phyloP scores from a whole-genome alignment of 805 yeast genomes.

The Tetrapisispora namnaoensis region DNA sequence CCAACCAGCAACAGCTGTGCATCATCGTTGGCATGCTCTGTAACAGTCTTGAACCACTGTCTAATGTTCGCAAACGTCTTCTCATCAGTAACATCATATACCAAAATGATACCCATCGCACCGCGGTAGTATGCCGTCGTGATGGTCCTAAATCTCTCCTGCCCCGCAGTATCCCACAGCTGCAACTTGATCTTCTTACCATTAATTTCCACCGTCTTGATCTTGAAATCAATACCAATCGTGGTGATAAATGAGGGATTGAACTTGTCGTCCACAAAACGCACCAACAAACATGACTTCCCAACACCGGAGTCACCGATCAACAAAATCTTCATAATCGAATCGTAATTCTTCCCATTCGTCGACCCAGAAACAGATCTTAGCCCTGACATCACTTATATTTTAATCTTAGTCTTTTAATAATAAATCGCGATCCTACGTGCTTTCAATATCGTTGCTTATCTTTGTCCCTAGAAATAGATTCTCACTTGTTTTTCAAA shows the following conservation, averaged over 20 bases:
- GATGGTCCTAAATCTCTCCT: conserved; percentile 88
- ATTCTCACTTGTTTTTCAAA: background rate
- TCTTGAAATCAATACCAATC: conserved; percentile 96
- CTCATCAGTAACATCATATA: conserved; percentile 79
- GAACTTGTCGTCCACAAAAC: conserved; percentile 94
- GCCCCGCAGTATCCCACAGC: conserved; percentile 98
- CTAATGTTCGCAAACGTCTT: conserved; percentile 87
- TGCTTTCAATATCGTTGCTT: background rate
- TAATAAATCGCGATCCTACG: too few species aligned
- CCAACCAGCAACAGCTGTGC: conserved; percentile 92
- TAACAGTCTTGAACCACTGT: conserved; percentile 92
- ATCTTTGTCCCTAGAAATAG: background rate
- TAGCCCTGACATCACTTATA: conserved; percentile 22
- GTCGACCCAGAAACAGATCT: conserved; percentile 23
- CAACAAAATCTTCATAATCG: conserved; percentile 81
- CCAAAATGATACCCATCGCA: conserved; percentile 78
- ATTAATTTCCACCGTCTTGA: conserved; percentile 87
- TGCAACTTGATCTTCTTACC: conserved; percentile 91
- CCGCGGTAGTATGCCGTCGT: conserved; percentile 90
- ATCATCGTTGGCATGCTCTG: conserved; percentile 93
- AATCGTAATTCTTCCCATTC: conserved; percentile 46
- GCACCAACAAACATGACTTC: conserved; percentile 77
- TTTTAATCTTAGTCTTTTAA: too few species aligned
- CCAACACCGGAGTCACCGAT: conserved; percentile 94
- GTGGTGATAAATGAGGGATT: conserved; percentile 95